Conservation (phyloP, 2,329 filamentous ascomycete species). For the Pleurostoma richardsiae region DNA sequence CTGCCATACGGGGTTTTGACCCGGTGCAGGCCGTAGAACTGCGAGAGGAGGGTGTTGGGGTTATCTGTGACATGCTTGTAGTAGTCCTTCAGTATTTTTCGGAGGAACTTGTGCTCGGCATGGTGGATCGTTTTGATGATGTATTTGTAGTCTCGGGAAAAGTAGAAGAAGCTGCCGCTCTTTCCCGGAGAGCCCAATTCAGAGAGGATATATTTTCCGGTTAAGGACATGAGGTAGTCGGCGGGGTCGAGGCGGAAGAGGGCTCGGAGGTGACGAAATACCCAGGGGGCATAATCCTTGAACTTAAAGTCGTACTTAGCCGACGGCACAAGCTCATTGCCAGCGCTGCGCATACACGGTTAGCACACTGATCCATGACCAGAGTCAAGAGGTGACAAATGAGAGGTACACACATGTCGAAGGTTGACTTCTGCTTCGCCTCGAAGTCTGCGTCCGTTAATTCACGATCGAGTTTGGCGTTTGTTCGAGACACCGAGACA, state of each 20-base stretch:
- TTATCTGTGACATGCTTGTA: slow-evolving; percentile 86
- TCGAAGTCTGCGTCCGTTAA: slow-evolving; percentile 90
- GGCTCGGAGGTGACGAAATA: slow-evolving; percentile 85
- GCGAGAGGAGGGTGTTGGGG: slow-evolving; percentile 92
- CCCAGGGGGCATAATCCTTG: slow-evolving; percentile 99
- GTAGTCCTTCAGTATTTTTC: slow-evolving; percentile 84
- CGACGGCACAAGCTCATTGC: slow-evolving; percentile 94
- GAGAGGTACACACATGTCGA: slow-evolving; percentile 72
- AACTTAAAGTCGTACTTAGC: slow-evolving; percentile 99
- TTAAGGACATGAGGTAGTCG: slow-evolving; percentile 96
- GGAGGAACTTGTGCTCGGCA: slow-evolving; percentile 81
- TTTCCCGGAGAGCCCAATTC: slow-evolving; percentile 96
- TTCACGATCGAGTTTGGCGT: slow-evolving; percentile 90
- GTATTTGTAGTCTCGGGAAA: slow-evolving; percentile 98
- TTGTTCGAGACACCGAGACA: slow-evolving; percentile 91
- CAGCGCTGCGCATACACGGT: slow-evolving; percentile 57
- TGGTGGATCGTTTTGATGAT: slow-evolving; percentile 99
- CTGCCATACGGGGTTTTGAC: slow-evolving; percentile 98
- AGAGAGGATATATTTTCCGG: slow-evolving; percentile 96
- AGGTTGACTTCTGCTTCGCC: slow-evolving; percentile 94
- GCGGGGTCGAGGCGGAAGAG: slow-evolving; percentile 91
- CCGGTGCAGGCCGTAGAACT: slow-evolving; percentile 94
- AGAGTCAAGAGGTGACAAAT: no score
- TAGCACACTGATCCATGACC: slow-evolving; percentile 18
- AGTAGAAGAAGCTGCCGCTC: slow-evolving; percentile 99